These are phyloP conservation scores for Argentina anserina DNA, from an alignment of 306 rosid species.

Conservation along the genomic window DNA sequence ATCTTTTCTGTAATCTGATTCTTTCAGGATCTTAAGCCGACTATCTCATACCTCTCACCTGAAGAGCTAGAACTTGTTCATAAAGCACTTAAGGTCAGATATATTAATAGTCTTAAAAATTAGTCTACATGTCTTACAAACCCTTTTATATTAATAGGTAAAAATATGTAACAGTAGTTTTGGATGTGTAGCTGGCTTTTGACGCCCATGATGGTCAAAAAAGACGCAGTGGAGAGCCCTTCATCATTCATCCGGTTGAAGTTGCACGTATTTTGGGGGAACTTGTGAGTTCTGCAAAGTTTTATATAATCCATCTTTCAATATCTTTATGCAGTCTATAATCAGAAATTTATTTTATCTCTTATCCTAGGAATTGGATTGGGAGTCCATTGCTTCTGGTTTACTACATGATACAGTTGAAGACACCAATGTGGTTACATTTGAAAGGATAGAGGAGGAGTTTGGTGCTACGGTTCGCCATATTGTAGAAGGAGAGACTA, in stretches of 20 bases:
- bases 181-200: slow-evolving; percentile 69
- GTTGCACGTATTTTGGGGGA: slow-evolving; percentile 97
- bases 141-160: slow-evolving; percentile 14
- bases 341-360: slow-evolving; percentile 20
- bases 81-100: slow-evolving; percentile 81
- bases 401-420: slow-evolving; percentile 97
- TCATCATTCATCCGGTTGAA: slow-evolving; percentile 99
- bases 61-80: slow-evolving; percentile 78
- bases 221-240: slow-evolving; percentile 98
- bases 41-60: slow-evolving; percentile 72
- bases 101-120: slow-evolving; percentile 24
- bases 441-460: slow-evolving; percentile 90
- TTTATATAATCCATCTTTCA: slow-evolving; percentile 9
- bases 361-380: slow-evolving; percentile 77
- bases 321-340: slow-evolving; percentile 19
- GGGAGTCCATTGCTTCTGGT: slow-evolving; percentile 98
- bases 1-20: slow-evolving; percentile 29
- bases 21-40: slow-evolving; percentile 83
- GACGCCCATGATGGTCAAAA: slow-evolving; percentile 98
- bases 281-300: slow-evolving; percentile 60
- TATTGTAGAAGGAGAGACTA: slow-evolving; percentile 99
- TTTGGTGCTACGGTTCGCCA: slow-evolving; percentile 84
- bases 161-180: slow-evolving; percentile 18
- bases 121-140: slow-evolving; percentile 23
- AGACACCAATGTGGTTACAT: slow-evolving; percentile 85